These are phyloP conservation scores for Ceratobasidium sp. DNA, from an alignment of 1,284 basidiomycete genomes.

Conservation along the genomic window DNA sequence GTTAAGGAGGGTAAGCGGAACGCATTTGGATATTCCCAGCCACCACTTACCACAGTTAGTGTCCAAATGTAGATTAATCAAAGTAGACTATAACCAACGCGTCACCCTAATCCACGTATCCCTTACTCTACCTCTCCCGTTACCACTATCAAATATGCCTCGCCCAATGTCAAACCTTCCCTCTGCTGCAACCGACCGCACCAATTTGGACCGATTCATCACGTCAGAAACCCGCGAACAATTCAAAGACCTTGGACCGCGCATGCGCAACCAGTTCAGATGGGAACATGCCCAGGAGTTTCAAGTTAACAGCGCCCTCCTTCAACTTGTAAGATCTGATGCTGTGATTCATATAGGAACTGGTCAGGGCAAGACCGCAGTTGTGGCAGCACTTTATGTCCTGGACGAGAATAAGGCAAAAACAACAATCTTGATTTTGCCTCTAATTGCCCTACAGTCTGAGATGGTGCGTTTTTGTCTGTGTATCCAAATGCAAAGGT, in stretches of 20 bases:
- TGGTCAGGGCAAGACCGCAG: constrained; percentile 53
- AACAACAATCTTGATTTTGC: constrained; percentile 55
- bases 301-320: constrained; percentile 48
- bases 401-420: constrained; percentile 48
- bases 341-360: constrained; percentile 55
- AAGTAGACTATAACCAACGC: not conserved
- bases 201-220: not conserved
- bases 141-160: not conserved
- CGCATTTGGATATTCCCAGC: not conserved
- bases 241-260: not conserved
- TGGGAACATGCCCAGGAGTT: constrained; percentile 45
- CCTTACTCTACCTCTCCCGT: not conserved
- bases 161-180: not conserved
- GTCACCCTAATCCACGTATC: not conserved
- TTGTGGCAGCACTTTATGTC: constrained; percentile 54
- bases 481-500: not conserved
- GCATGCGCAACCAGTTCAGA: constrained; percentile 5
- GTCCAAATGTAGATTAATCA: not conserved
- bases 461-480: constrained; percentile 49
- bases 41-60: not conserved
- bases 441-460: constrained; percentile 55
- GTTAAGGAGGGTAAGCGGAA: not conserved
- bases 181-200: not conserved
- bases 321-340: constrained; percentile 51
- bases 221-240: not conserved